Base-by-base conservation (phyloP, 495 filamentous ascomycete species). In the Lasiosphaeria ovina region DNA sequence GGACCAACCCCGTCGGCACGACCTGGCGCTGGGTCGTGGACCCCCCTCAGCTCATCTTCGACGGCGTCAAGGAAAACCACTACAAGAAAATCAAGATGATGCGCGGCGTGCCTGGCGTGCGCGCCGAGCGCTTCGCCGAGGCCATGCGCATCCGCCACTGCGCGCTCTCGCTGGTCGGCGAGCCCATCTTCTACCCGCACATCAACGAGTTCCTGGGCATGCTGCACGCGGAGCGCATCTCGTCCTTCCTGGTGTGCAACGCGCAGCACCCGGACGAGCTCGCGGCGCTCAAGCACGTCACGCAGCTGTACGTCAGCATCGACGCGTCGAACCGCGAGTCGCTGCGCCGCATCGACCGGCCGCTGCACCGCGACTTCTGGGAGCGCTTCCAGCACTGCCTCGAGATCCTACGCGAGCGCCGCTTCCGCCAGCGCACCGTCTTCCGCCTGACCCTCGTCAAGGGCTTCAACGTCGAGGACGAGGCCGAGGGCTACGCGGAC, bases 51-150 rank as follows among this genome's bases (percentile, higher is more conserved):
- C 71, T 89, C 62, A 95, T 98, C 64, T 96, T 97, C 69, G 75
- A 86, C 44, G 93, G 93, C 34, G 88, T 95, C 61, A 96, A 94
- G 67, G 88, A 88, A 48, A 91, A 88, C 16, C 93, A 98, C 74
- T 96, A 96, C 79, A 84, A 91, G 68, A 98, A 98, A 74, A 97
- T 98, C 76, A 96, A 96, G 73, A 91, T 94, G 90, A 81, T 98
- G 82, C 87, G 89, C 54, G 93, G 93, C 54, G 89, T 98, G 2
- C 93, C 93, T 0, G 93, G 93, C 8, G 91, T 98, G 6, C 83
- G 93, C 8, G 90, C 93, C 0, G 93, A 97, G 73, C 82, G 93
- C 12, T 97, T 96, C 68, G 86, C 86, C 4, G 93, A 97, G 74
- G 93, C 93, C 0, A 93, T 97, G 88, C 82, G 86, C 34, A 95